Percentiles rank a stretch among this genome's conserved stretches.
These are phyloP conservation scores for Mortierella sp. DNA, from an alignment of 371 early-diverging fungal species.

Conservation along the genomic window DNA sequence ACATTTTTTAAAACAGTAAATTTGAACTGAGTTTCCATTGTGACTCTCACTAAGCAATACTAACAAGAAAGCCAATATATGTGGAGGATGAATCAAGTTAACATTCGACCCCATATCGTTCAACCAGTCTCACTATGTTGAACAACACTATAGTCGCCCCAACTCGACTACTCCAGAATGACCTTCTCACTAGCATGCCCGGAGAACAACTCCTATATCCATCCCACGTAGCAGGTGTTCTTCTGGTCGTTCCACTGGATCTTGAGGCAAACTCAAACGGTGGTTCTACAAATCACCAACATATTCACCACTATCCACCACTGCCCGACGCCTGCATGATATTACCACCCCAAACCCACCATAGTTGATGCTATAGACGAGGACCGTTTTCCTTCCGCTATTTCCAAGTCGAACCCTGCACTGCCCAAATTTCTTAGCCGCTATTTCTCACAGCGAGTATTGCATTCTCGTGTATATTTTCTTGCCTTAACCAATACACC, in stretches of 20 bases:
- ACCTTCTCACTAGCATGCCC: neutral
- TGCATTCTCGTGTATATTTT: neutral
- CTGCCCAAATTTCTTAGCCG: neutral
- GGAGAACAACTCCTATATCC: neutral
- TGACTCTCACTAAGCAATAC: neutral
- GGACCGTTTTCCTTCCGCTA: neutral
- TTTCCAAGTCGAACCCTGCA: neutral
- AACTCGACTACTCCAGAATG: neutral
- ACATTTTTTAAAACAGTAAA: constrained; percentile 2
- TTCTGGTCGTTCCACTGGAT: neutral
- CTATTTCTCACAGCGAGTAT: neutral
- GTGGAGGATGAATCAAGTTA: neutral
- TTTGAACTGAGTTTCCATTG: neutral
- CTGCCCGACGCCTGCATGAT: neutral
- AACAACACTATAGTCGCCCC: neutral
- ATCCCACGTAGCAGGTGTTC: neutral
- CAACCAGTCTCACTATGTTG: constrained; percentile 2
- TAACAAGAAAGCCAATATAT: no score
- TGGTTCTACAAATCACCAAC: neutral
- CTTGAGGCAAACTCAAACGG: neutral
- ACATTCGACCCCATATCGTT: neutral
- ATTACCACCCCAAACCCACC: neutral
- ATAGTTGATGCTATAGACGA: neutral
- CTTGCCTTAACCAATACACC: neutral
- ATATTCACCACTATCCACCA: neutral